These are phyloP conservation scores for Didymella keratinophila DNA, from an alignment of 2,329 filamentous ascomycete genomes.

Conservation along the genomic window DNA sequence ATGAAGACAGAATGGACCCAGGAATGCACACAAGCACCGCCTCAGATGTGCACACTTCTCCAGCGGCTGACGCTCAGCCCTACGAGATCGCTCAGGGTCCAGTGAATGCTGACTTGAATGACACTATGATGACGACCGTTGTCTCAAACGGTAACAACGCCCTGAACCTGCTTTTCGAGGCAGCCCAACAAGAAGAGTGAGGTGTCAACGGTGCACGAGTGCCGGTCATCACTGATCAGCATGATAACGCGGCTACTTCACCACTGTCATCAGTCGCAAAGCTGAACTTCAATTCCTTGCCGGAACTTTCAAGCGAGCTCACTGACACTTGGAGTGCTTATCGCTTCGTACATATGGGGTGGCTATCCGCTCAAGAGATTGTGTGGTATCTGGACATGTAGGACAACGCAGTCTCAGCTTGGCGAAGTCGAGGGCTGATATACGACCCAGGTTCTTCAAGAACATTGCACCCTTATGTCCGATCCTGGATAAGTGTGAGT, in stretches of 20 bases:
- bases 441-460: neutral
- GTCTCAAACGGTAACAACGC: slow-evolving; percentile 6
- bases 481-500: neutral
- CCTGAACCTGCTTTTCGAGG: neutral
- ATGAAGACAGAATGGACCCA: neutral
- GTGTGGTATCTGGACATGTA: neutral
- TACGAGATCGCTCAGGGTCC: neutral
- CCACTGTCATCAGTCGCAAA: neutral
- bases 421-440: neutral
- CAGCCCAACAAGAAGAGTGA: neutral
- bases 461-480: neutral
- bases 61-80: neutral
- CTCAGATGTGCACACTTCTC: neutral
- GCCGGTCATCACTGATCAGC: neutral
- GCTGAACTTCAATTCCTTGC: neutral
- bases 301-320: neutral
- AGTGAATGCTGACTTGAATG: neutral
- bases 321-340: neutral
- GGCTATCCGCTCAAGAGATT: neutral
- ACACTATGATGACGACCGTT: neutral
- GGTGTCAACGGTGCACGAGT: neutral
- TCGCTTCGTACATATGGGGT: neutral
- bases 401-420: neutral
- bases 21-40: neutral
- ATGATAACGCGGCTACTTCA: neutral